A percentile compares a stretch with the other conserved stretches of the same genome.
These are phyloP conservation scores for Bolboschoenus planiculmis DNA, from an alignment of 176 grass and related monocot species.

Conservation along the genomic window DNA sequence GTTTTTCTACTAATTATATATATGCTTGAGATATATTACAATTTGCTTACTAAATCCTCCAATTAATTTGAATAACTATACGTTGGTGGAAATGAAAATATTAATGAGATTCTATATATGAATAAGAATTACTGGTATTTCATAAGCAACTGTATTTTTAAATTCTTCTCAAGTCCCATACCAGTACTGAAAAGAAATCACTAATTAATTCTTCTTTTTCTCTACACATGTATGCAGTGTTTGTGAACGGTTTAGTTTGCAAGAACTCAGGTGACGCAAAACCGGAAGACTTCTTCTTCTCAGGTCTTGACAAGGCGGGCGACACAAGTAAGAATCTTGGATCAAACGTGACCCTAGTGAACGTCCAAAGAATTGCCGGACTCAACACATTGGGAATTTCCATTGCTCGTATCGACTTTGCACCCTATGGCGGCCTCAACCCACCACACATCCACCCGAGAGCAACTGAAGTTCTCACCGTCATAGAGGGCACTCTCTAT, in stretches of 20 bases:
- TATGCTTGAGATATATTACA: too few relatives aligned
- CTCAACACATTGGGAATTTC: not conserved
- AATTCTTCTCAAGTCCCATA: too few relatives aligned
- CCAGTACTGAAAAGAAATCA: too few relatives aligned
- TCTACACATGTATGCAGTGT: not conserved
- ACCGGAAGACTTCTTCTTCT: not conserved
- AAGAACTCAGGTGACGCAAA: not conserved
- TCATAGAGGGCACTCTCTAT: not conserved
- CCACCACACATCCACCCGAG: not conserved
- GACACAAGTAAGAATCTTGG: not conserved
- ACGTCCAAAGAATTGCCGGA: not conserved
- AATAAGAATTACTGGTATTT: not conserved
- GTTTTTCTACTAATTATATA: too few relatives aligned
- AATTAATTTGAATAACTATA: not conserved
- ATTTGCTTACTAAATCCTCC: too few relatives aligned
- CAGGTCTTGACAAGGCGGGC: not conserved
- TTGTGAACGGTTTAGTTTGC: not conserved
- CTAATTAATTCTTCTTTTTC: not conserved
- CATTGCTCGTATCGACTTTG: not conserved
- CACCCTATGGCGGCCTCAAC: not conserved
- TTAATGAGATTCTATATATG: too few relatives aligned
- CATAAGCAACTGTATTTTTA: too few relatives aligned
- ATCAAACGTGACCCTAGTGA: not conserved
- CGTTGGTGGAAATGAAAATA: too few relatives aligned
- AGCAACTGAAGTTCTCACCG: not conserved